Evolutionary conservation across 2,329 filamentous ascomycete species (phyloP).

Genomic region (Phyllosticta paracitricarpa): DNA sequence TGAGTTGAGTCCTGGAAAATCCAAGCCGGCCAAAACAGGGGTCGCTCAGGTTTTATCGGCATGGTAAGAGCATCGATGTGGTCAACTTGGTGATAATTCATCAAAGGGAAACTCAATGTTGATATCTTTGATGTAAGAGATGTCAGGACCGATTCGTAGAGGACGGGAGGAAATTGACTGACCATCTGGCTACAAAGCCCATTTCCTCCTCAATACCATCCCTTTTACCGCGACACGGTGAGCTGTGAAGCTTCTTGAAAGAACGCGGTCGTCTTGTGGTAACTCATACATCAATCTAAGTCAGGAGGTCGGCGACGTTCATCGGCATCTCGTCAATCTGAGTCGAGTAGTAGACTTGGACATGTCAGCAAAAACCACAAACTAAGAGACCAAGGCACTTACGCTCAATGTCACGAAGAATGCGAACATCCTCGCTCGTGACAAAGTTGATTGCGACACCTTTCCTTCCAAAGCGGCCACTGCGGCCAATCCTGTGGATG

Average conservation of each 20-base stretch:
- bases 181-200: slow-evolving; percentile 14
- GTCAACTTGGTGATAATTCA: neutral
- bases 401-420: slow-evolving; percentile 93
- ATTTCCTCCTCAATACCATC: slow-evolving; percentile 12
- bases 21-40: neutral
- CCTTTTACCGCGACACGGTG: neutral
- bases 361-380: slow-evolving; percentile 24
- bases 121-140: slow-evolving; percentile 3
- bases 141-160: neutral
- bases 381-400: slow-evolving; percentile 25
- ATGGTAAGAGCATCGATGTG: neutral
- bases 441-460: slow-evolving; percentile 99
- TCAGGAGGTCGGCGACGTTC: slow-evolving; percentile 43
- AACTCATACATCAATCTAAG: neutral
- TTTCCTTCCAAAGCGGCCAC: slow-evolving; percentile 91
- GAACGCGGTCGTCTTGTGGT: neutral
- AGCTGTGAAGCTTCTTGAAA: neutral
- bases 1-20: neutral
- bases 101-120: slow-evolving; percentile 6
- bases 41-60: neutral
- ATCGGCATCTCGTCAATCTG: slow-evolving; percentile 99
- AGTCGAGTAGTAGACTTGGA: slow-evolving; percentile 78
- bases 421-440: slow-evolving; percentile 94
- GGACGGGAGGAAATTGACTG: neutral
- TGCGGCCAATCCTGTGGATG: slow-evolving; percentile 95